Evolutionary conservation across 371 early-diverging fungal genomes (phyloP), one percentile per base, ranked within the genome.

Genomic region (Mortierella sp.): DNA sequence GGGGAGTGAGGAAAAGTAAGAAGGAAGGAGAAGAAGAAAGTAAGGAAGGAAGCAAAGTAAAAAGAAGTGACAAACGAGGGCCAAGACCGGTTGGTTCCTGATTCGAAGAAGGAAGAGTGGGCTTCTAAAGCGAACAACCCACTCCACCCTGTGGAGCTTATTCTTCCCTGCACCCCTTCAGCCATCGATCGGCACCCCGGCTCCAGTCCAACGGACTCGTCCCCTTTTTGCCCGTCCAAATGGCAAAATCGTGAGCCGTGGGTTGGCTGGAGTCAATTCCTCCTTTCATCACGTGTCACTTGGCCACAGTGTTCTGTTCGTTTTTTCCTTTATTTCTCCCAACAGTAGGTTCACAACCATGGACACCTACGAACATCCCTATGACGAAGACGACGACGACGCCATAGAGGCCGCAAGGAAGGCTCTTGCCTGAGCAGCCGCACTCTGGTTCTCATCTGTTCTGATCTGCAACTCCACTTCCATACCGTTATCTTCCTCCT

Each of bases 381-480:
- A 54, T 41, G 56, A 71, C 18, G 72, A 71, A 5, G 51, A 72
- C 7, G 72, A 51, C 8, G 54, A 51, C 72, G 54, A 54, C 10
- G 72, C 58, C 55, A 41, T n/a, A 12, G 54, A 54, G 2, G 78
- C 75, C 21, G 75, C 70, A 41, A 78, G 35, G 43, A 78, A 49
- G 24, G 78, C 82, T 74, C 82, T 77, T n/a, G 82, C 82, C 55
- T 73, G 74, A 3, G 77, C 82, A 24, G 82, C 82, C 24, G 82
- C 82, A 32, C 70, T 74, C 72, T 81, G 82, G 71, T 81, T 79
- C 49, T 70, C 74, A 32, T 77, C 75, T 68, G 73, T 76, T 55
- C 76, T 43, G 5, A 55, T 14, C 65, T 60, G 51, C 75, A 83
- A 51, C 71, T 83, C 83, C 10, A 38, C 27, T 5, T 65, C 38